These are phyloP conservation scores for Phytophthora fragariae DNA, from an alignment of 352 stramenopile genomes.

Conservation along the genomic window DNA sequence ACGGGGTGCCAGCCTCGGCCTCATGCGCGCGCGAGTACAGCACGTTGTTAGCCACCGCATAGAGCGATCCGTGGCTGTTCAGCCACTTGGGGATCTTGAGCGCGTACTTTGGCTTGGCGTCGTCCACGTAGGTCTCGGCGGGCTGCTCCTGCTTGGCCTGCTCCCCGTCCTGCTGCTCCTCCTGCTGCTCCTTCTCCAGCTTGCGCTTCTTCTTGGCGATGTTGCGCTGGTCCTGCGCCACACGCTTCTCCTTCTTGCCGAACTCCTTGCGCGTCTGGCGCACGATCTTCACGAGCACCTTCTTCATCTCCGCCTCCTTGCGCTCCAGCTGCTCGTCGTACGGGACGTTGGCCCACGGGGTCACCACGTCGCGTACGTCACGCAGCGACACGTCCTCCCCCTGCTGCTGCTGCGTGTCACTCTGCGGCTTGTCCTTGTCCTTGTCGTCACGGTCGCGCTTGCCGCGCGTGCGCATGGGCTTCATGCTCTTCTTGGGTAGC, in stretches of 20 bases:
- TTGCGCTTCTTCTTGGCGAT: constrained; percentile 69
- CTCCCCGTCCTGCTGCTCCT: constrained; percentile 23
- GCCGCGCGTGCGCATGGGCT: constrained; percentile 32
- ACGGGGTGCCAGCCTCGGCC: constrained; percentile 46
- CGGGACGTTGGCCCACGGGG: constrained; percentile 78
- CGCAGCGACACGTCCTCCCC: constrained; percentile 38
- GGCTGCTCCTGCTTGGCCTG: constrained; percentile 16
- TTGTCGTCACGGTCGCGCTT: constrained; percentile 17
- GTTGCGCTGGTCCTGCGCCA: constrained; percentile 65
- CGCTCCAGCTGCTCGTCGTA: constrained; percentile 86
- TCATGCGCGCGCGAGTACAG: constrained; percentile 75
- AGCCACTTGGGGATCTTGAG: constrained; percentile 77
- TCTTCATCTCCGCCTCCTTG: constrained; percentile 92
- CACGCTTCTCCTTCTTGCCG: constrained; percentile 88
- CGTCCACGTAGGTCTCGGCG: constrained; percentile 25
- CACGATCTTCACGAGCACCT: constrained; percentile 88
- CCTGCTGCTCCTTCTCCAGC: constrained; percentile 9
- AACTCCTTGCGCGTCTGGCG: constrained; percentile 87
- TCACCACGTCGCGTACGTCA: constrained; percentile 80
- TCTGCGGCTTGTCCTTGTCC: constrained; percentile 9
- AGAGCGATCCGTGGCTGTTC: constrained; percentile 79
- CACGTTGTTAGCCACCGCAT: constrained; percentile 57
- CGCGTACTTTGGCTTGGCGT: constrained; percentile 45
- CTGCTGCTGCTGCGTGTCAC: constrained; percentile 5
- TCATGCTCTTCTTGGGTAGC: constrained; percentile 68